Base-by-base conservation (phyloP, 2,329 filamentous ascomycete species). In the Gnomoniopsis smithogilvyi region DNA sequence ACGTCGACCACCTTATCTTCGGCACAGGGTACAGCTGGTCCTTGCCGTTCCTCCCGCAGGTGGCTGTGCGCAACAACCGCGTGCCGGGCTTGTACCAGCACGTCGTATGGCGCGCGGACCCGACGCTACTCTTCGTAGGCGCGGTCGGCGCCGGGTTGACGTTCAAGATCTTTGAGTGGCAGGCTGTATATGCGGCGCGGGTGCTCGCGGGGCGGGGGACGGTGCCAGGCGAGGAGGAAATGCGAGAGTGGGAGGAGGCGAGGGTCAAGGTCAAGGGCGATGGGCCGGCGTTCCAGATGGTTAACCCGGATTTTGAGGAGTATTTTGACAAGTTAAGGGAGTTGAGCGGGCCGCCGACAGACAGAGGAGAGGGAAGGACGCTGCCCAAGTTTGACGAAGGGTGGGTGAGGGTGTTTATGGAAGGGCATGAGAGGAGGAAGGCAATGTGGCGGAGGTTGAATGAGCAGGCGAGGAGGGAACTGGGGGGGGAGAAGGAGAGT, bases 101-200 rank as follows among this genome's bases (percentile, higher is more conserved):
- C 64, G 72, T 86, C 0, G 80, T 86, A 7, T 84, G 78, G 67
- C 74, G 73, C 36, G 64, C 76, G 19, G 84, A 87, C 62, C 80
- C 83, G 0, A 80, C 77, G 0, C 71, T 87, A 11, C 70, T 81
- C 2, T 87, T 87, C 64, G 74, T 87, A 2, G 85, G 84, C 26
- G 85, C 84, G 3, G 82, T 80, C 0, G 73, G 74, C 1, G 80
- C 81, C 0, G 82, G 82, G 0, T 70, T 90, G 30, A 89, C 86
- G 0, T 89, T 90, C 72, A 87, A 86, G 67, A 79, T 88, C 33
- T 88, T 87, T 57, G 86, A 89, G 70, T 88, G 84, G 83, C 86
- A 89, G 66, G 84, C 85, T 7, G 85, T 88, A 0, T 76, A 83
- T 1, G 83, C 80, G 0, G 85, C 86, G 1, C 74, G 85, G 0